Percentiles rank a stretch among this genome's conserved stretches.
phyloP scores from a whole-genome alignment of 768 basidiomycete genomes.

The Hypholoma sublateritium region DNA sequence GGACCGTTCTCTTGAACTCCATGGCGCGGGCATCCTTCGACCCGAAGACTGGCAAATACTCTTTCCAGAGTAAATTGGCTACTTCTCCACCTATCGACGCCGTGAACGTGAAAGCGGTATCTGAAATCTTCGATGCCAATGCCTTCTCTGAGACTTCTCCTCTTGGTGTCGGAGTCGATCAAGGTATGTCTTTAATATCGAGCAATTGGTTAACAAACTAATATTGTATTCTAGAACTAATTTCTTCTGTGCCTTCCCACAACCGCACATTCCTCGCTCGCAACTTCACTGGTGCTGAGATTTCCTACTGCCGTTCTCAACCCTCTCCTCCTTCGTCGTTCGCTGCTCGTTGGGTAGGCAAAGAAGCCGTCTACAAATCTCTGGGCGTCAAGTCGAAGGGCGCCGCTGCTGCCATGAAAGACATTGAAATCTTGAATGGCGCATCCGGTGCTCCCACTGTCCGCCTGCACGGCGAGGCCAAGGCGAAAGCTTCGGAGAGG shows the following conservation, averaged over 20 bases:
- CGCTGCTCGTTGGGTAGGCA: slow-evolving; percentile 96
- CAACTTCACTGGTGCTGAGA: too few relatives aligned
- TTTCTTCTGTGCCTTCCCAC: slow-evolving; percentile 86
- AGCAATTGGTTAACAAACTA: slow-evolving; percentile 24
- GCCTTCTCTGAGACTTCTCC: slow-evolving; percentile 37
- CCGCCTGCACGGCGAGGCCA: slow-evolving; percentile 75
- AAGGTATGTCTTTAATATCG: slow-evolving; percentile 92
- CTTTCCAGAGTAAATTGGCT: slow-evolving; percentile 67
- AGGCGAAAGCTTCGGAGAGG: too few relatives aligned
- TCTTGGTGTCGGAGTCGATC: too few relatives aligned
- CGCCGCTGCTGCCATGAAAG: too few relatives aligned
- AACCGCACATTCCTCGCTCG: slow-evolving; percentile 84
- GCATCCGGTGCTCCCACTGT: slow-evolving; percentile 77
- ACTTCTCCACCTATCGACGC: slow-evolving; percentile 52
- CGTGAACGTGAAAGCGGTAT: slow-evolving; percentile 67
- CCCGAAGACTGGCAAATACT: too few relatives aligned
- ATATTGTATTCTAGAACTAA: slow-evolving; percentile 60
- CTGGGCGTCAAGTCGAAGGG: slow-evolving; percentile 89
- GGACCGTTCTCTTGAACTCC: slow-evolving; percentile 86
- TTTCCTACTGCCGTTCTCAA: too few relatives aligned
- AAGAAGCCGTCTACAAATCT: slow-evolving; percentile 97
- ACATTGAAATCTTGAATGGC: slow-evolving; percentile 89
- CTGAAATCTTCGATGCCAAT: slow-evolving; percentile 48
- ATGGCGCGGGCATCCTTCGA: slow-evolving; percentile 83
- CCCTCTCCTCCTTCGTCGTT: slow-evolving; percentile 88